These are phyloP conservation scores for Coprinopsis strossmayeri DNA, from an alignment of 768 basidiomycete genomes.

Conservation along the genomic window DNA sequence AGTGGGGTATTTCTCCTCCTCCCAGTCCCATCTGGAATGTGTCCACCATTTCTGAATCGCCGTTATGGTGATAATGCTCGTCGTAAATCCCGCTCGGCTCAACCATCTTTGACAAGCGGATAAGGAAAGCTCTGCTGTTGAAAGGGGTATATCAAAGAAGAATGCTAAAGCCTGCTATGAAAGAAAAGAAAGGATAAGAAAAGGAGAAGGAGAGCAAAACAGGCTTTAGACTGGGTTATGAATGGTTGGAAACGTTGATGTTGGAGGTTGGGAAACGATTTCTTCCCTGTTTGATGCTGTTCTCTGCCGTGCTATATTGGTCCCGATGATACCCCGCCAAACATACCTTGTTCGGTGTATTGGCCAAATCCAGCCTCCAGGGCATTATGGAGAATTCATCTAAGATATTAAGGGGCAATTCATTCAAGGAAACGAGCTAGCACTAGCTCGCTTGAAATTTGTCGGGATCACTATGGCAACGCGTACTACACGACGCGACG, in stretches of 20 bases:
- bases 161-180: conserved; percentile 1
- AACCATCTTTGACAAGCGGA: background rate
- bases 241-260: conserved; percentile 9
- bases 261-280: conserved; percentile 8
- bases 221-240: conserved; percentile 9
- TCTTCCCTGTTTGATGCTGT: background rate
- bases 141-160: background rate
- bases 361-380: too few relatives aligned
- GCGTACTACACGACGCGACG: too few relatives aligned
- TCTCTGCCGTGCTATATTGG: background rate
- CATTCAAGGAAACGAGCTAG: too few relatives aligned
- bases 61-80: background rate
- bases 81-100: conserved; percentile 2
- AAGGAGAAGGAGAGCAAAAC: background rate
- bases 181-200: background rate
- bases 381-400: too few relatives aligned
- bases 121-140: background rate
- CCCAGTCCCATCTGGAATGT: background rate
- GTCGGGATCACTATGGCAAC: too few relatives aligned
- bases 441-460: too few relatives aligned
- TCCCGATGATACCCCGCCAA: background rate
- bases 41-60: background rate
- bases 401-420: too few relatives aligned
- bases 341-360: too few relatives aligned
- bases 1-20: background rate